Evolutionary conservation across 2,329 filamentous ascomycete species (phyloP), one percentile per base, ranked within the genome.

Genomic region (Xylariaceae sp.): DNA sequence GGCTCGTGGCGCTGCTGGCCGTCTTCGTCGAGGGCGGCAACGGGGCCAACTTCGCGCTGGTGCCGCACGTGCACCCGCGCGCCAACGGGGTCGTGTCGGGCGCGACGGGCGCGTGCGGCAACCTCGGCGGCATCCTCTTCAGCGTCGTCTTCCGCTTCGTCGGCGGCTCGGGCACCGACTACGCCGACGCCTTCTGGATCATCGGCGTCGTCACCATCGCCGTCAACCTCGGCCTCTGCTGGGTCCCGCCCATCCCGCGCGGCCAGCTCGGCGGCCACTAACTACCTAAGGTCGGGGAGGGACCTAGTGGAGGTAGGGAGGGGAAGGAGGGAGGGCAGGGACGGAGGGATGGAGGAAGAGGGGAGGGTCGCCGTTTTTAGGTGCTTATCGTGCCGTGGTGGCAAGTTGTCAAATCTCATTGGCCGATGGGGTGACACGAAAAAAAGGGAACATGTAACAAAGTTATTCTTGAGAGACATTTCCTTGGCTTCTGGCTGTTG

Each of bases 11-110:
- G 2, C 72, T 85, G 8, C 72, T 88, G 63, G 85, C 83, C 1
- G 70, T 94, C 54, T 94, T 94, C 64, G 61, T 88, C 27, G 86
- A 93, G 56, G 85, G 83, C 2, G 80, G 79, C 26, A 94, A 94
- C 53, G 89, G 89, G 1, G 79, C 85, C 25, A 92, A 85, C 61
- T 94, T 92, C 58, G 77, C 85, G 0, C 70, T 94, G 5, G 81
- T 94, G 16, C 87, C 88, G 3, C 89, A 94, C 53, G 81, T 94
- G 2, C 83, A 89, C 58, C 85, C 86, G 1, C 72, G 71, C 40
- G 84, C 86, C 39, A 94, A 94, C 57, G 88, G 86, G 11, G 56
- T 72, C 36, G 71, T 94, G 5, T 84, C 81, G 1, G 88, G 88
- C 10, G 65, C 84, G 22, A 81, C 86, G 0, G 89, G 89, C 8